These are phyloP conservation scores for Aspergillus aculeatus DNA, from an alignment of 2,329 filamentous ascomycete genomes.

Conservation along the genomic window DNA sequence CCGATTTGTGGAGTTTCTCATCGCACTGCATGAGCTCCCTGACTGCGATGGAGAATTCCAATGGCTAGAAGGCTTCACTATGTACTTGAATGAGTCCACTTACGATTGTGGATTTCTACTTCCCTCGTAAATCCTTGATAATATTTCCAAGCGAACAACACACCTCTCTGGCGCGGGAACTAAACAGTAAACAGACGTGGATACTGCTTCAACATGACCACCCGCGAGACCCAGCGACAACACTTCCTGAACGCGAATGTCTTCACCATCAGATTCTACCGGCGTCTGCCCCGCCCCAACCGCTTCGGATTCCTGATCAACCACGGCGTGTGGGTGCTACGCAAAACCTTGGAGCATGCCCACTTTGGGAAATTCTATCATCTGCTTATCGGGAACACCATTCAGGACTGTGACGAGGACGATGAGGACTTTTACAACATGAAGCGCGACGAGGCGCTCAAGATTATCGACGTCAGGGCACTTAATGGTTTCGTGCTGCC, in stretches of 20 bases:
- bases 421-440: neutral
- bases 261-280: neutral
- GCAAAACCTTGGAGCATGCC: neutral
- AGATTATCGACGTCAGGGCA: neutral
- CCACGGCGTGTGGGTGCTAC: neutral
- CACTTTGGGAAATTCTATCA: neutral
- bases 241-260: neutral
- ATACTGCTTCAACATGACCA: neutral
- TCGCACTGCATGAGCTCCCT: neutral
- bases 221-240: neutral
- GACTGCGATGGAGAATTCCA: neutral
- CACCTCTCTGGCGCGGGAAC: too few relatives aligned
- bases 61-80: neutral
- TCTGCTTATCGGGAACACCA: neutral
- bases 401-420: neutral
- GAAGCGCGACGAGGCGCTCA: neutral
- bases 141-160: too few relatives aligned
- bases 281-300: too few relatives aligned
- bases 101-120: too few relatives aligned
- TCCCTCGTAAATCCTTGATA: too few relatives aligned
- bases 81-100: neutral
- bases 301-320: neutral
- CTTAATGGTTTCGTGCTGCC: slow-evolving; percentile 8
- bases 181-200: neutral
- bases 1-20: neutral